These are phyloP conservation scores for Mimosa bimucronata DNA, from an alignment of 306 rosid genomes.

Conservation along the genomic window DNA sequence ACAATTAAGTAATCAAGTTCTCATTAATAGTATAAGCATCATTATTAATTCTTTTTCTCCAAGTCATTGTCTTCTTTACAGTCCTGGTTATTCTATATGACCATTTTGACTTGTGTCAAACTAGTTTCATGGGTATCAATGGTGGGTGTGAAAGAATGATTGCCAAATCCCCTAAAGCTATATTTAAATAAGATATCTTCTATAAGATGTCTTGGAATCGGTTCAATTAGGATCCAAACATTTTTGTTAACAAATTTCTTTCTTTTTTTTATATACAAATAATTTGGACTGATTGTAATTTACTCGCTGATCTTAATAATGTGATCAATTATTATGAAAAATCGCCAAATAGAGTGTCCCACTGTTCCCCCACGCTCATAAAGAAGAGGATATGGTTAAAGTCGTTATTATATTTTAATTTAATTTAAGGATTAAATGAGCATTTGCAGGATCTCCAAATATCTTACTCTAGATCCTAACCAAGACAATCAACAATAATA, in stretches of 20 bases:
- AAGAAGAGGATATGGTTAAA: conserved; percentile 23
- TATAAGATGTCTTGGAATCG: conserved; percentile 31
- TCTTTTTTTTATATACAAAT: not conserved
- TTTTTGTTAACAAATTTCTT: not conserved
- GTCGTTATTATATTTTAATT: conserved; percentile 23
- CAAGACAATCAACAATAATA: not conserved
- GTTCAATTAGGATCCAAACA: conserved; percentile 6
- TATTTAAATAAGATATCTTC: conserved; percentile 49
- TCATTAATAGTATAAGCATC: conserved; percentile 24
- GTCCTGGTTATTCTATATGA: conserved; percentile 32
- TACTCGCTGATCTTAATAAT: not conserved
- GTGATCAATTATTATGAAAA: conserved; percentile 12
- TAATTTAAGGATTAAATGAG: conserved; percentile 25
- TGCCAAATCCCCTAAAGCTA: conserved; percentile 51
- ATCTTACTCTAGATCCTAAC: not conserved
- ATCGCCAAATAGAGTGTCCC: not conserved
- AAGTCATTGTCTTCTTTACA: conserved; percentile 14
- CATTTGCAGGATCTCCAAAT: conserved; percentile 38
- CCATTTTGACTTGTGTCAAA: conserved; percentile 50
- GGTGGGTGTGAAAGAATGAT: conserved; percentile 61
- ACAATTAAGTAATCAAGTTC: conserved; percentile 32
- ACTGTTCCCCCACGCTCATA: conserved; percentile 16
- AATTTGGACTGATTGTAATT: not conserved
- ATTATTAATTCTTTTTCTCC: conserved; percentile 2
- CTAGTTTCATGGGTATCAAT: conserved; percentile 41